A percentile compares a stretch with the other conserved stretches of the same genome.
Evolutionary conservation across 2,329 filamentous ascomycete species (phyloP).

Genomic region (Elsinoe fawcettii): DNA sequence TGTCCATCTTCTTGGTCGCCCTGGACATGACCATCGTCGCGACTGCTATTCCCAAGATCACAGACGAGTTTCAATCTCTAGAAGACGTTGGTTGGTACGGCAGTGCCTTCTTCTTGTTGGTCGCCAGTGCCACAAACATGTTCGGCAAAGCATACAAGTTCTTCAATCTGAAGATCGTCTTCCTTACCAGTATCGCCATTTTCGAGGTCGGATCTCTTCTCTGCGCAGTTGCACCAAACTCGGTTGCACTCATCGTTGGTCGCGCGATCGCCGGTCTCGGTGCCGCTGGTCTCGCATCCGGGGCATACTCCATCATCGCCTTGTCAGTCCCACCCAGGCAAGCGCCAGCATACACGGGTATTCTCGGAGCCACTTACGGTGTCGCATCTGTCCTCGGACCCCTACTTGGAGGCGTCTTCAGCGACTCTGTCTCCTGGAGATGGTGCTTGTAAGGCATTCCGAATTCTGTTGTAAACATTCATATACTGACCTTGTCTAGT

Average conservation of each 20-base stretch:
- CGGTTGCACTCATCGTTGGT: constrained; percentile 45
- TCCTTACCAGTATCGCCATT: constrained; percentile 30
- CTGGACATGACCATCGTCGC: constrained; percentile 24
- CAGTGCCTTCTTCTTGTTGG: constrained; percentile 24
- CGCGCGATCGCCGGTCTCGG: constrained; percentile 49
- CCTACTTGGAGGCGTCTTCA: constrained; percentile 46
- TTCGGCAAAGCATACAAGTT: constrained; percentile 24
- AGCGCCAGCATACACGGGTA: constrained; percentile 19
- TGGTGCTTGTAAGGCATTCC: constrained; percentile 29
- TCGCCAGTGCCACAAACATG: constrained; percentile 25
- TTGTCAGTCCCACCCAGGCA: constrained; percentile 19
- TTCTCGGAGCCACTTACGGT: constrained; percentile 36
- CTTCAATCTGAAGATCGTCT: constrained; percentile 27
- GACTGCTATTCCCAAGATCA: constrained; percentile 32
- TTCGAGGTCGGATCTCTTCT: constrained; percentile 44
- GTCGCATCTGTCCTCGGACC: constrained; percentile 41
- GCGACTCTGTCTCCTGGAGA: constrained; percentile 39
- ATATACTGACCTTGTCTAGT: constrained; percentile 20
- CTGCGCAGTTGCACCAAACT: constrained; percentile 42
- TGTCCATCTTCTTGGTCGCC: constrained; percentile 22
- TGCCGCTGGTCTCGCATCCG: constrained; percentile 43
- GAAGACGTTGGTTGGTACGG: constrained; percentile 31
- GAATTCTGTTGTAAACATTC: background rate
- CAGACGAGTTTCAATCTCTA: constrained; percentile 30
- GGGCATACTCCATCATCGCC: constrained; percentile 28